Conservation (phyloP, 495 filamentous ascomycete genomes). For the Penicillium ochrochloron region DNA sequence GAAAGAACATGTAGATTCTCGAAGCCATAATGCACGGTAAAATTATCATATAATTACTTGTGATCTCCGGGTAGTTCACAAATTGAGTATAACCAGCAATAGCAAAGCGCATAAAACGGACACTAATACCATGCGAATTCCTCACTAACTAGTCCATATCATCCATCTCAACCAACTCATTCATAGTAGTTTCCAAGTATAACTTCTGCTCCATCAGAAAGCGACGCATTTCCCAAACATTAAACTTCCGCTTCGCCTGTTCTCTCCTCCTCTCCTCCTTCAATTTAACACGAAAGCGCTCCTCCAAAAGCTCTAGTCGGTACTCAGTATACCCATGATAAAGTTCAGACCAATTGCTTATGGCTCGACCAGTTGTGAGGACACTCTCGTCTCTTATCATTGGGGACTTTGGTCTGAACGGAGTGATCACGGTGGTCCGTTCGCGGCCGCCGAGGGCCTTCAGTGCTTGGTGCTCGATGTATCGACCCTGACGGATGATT, state of each 20-base stretch:
- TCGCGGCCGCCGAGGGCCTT: not conserved
- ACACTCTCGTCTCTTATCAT: not conserved
- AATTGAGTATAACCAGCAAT: not conserved
- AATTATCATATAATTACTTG: too few relatives aligned
- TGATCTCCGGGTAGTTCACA: too few relatives aligned
- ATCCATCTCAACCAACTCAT: not conserved
- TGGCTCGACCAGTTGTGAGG: not conserved
- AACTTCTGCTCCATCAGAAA: not conserved
- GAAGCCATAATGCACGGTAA: too few relatives aligned
- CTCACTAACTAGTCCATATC: not conserved
- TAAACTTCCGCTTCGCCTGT: not conserved
- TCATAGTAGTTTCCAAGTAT: not conserved
- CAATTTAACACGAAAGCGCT: not conserved
- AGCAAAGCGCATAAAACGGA: not conserved
- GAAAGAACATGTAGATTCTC: too few relatives aligned
- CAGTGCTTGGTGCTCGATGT: not conserved
- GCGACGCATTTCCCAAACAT: not conserved
- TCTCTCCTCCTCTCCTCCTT: constrained; percentile 1
- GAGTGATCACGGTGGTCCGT: not conserved
- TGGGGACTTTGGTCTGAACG: not conserved
- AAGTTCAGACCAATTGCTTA: not conserved
- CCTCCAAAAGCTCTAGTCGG: not conserved
- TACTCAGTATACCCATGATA: not conserved
- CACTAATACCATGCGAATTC: not conserved
- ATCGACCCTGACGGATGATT: not conserved